Evolutionary conservation across 148 eudicot species (phyloP).

Genomic region (Polygonum maritimum): DNA sequence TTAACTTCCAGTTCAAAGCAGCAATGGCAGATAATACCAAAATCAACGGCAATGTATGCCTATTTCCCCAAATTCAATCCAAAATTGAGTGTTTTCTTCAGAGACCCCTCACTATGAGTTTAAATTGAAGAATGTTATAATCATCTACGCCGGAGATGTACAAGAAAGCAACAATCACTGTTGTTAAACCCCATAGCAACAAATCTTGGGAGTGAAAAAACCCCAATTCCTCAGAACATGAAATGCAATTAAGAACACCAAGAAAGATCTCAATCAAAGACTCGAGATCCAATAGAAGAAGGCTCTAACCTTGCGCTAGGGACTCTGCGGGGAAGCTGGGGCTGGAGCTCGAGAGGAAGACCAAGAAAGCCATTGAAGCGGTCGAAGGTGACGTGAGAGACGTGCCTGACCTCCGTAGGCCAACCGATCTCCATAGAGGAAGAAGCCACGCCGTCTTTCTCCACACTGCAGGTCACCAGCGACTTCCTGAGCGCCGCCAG

Average conservation of each 20-base stretch:
- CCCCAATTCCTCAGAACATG: not conserved
- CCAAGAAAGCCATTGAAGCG: conserved; percentile 77
- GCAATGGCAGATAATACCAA: not conserved
- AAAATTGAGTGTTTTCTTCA: not conserved
- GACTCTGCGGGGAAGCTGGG: conserved; percentile 47
- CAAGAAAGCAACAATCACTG: not conserved
- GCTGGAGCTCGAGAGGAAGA: conserved; percentile 61
- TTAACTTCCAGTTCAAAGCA: not conserved
- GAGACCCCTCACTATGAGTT: not conserved
- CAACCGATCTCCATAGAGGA: conserved; percentile 55
- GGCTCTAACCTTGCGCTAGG: conserved; percentile 74
- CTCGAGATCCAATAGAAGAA: no score
- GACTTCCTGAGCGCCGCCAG: conserved; percentile 55
- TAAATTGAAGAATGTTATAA: not conserved
- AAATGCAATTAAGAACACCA: not conserved
- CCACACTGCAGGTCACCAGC: conserved; percentile 66
- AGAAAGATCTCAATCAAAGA: not conserved
- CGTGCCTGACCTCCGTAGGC: conserved; percentile 71
- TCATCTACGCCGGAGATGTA: not conserved
- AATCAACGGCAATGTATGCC: not conserved
- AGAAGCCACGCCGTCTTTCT: conserved; percentile 31
- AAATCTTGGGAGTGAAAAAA: not conserved
- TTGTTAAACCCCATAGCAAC: not conserved
- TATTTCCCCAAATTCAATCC: not conserved
- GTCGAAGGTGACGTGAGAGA: conserved; percentile 87